Evolutionary conservation across 2,329 filamentous ascomycete genomes (phyloP).

Genomic region (Tolypocladium endophyticum): DNA sequence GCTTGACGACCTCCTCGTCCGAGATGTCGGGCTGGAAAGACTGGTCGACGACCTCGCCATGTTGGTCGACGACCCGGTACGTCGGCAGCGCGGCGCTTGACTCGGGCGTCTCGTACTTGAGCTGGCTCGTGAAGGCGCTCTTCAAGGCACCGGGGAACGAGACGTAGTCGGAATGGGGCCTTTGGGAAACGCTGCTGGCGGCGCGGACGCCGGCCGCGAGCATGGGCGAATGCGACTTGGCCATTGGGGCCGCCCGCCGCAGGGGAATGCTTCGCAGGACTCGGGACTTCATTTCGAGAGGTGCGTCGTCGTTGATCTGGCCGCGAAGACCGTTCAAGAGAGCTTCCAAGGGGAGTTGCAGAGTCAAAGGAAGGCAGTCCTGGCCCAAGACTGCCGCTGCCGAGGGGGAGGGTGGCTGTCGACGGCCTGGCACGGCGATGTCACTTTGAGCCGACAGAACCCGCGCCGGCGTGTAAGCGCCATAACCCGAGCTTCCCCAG

Average conservation of each 20-base stretch:
- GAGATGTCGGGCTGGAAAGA: constrained; percentile 57
- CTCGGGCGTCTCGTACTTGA: constrained; percentile 67
- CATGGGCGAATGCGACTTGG: constrained; percentile 10
- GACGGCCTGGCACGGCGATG: constrained; percentile 4
- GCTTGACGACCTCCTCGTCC: constrained; percentile 48
- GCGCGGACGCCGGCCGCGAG: constrained; percentile 18
- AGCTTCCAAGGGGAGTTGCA: not conserved
- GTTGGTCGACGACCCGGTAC: constrained; percentile 83
- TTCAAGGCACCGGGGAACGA: constrained; percentile 94
- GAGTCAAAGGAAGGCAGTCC: not conserved
- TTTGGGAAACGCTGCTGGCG: constrained; percentile 43
- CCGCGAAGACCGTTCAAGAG: not conserved
- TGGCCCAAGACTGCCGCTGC: not conserved
- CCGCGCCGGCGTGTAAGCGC: constrained; percentile 4
- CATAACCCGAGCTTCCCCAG: not conserved
- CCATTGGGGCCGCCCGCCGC: constrained; percentile 12
- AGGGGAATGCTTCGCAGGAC: constrained; percentile 18
- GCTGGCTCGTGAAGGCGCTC: constrained; percentile 75
- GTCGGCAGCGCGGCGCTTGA: constrained; percentile 72
- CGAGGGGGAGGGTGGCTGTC: constrained; percentile 1
- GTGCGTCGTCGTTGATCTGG: not conserved
- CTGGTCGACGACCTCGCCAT: constrained; percentile 73
- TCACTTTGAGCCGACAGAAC: constrained; percentile 23
- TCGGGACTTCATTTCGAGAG: constrained; percentile 21
- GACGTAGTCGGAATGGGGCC: constrained; percentile 43